phyloP scores from a whole-genome alignment of 2,329 filamentous ascomycete species.

The Niveomyces coronatus region DNA sequence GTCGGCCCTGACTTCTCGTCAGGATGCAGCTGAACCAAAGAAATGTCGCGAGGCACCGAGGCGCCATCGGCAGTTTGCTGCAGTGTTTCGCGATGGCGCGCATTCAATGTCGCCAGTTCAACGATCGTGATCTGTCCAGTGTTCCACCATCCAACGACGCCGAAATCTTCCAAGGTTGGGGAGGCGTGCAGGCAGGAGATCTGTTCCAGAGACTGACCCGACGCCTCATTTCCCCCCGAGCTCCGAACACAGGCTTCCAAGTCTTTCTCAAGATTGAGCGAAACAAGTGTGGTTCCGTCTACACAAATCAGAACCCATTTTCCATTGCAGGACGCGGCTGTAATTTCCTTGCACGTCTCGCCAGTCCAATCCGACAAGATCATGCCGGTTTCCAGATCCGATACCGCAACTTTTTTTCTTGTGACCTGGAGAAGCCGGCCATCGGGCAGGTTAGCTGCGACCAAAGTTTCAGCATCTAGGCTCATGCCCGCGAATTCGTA shows the following conservation, averaged over 20 bases:
- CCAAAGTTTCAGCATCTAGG: constrained; percentile 61
- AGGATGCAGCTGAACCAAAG: constrained; percentile 68
- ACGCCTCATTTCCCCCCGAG: constrained; percentile 48
- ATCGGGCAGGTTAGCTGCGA: constrained; percentile 54
- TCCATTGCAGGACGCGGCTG: constrained; percentile 65
- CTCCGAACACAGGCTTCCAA: constrained; percentile 50
- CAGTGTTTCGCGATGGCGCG: constrained; percentile 54
- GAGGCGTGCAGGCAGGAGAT: constrained; percentile 78
- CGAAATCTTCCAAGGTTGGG: constrained; percentile 49
- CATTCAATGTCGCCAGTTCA: constrained; percentile 53
- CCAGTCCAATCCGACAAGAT: constrained; percentile 49
- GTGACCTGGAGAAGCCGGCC: constrained; percentile 69
- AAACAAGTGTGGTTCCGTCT: constrained; percentile 61
- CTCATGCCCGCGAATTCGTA: constrained; percentile 62
- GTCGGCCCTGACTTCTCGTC: constrained; percentile 50
- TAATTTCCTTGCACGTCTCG: constrained; percentile 49
- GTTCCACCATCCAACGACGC: constrained; percentile 80
- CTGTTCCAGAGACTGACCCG: constrained; percentile 47
- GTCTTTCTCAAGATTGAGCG: constrained; percentile 51
- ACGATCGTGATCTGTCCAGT: constrained; percentile 71
- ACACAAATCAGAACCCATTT: constrained; percentile 62
- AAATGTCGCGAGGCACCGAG: constrained; percentile 74
- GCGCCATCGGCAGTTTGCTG: constrained; percentile 52
- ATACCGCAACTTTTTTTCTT: constrained; percentile 47
- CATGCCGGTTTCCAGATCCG: constrained; percentile 48